Evolutionary conservation across 1,139 yeast genomes (phyloP), one percentile per base, ranked within the genome.

Genomic region (Taiozyma sp.): DNA sequence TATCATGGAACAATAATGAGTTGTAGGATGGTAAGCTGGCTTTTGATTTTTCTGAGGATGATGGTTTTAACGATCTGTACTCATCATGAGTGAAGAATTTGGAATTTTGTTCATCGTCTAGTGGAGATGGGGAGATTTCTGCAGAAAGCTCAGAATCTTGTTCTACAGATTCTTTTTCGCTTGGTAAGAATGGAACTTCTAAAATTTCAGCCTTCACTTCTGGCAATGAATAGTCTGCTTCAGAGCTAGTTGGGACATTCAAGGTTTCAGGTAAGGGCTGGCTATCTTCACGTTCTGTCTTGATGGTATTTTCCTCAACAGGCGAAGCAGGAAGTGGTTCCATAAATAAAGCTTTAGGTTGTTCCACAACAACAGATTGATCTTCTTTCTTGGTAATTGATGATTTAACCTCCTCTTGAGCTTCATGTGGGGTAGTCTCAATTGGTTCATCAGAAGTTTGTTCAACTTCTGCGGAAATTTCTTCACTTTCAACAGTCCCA

Each of bases 1-100:
- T 61, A 36, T 62, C 65, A 48, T 55, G 56, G 46, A 60, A 62
- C 22, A 62, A 44, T 2, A 57, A 48, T 22, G 62, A 59, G 45
- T 60, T 53, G 51, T 51, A 62, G 1, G 62, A 54, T 9, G 62
- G 63, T 5, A 61, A 46, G 28, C n/a, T 24, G 27, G n/a, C 45
- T 47, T 39, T 46, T 9, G 41, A 38, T 6, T 53, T 50, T 19
- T 48, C 22, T 7, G 48, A 44, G 22, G 28, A 16, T 4, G 55
- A 45, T 13, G 55, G 55, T 29, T 36, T 50, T 10, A 51, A 30
- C 0, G 51, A 45, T 2, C 27, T 46, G 23, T 49, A 46, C 36
- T 49, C 48, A 14, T 48, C 50, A 13, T 42, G 22, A 38, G 27
- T 27, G 27, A 30, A 24, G 13, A 23, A 13, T 22, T 16, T 32